These are phyloP conservation scores for Parastagonospora avenae DNA, from an alignment of 2,329 filamentous ascomycete genomes.

Conservation along the genomic window DNA sequence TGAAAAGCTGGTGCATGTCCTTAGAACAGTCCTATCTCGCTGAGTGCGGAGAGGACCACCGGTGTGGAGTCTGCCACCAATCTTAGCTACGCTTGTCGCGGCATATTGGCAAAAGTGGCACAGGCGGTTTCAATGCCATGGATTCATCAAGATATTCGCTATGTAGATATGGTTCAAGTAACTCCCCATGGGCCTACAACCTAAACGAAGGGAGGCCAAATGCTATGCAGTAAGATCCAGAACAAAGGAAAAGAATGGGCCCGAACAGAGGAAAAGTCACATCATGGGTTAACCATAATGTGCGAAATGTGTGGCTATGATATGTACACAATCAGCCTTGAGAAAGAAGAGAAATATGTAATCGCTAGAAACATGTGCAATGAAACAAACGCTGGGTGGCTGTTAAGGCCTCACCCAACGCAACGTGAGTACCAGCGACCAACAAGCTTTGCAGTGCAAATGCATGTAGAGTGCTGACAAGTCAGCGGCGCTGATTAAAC, in stretches of 20 bases:
- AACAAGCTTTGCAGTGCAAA: constrained; percentile 32
- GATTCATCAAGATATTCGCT: neutral
- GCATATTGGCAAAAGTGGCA: neutral
- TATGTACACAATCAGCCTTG: constrained; percentile 28
- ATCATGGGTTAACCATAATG: neutral
- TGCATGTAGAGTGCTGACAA: constrained; percentile 41
- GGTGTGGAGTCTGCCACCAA: neutral
- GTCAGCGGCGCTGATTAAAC: constrained; percentile 47
- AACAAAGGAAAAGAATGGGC: constrained; percentile 5
- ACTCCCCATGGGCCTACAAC: constrained; percentile 17
- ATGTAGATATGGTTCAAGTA: constrained; percentile 1
- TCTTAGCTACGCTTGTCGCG: constrained; percentile 1
- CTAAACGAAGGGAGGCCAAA: constrained; percentile 3
- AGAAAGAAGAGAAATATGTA: constrained; percentile 15
- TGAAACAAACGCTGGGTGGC: constrained; percentile 16
- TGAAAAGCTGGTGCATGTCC: too few species aligned
- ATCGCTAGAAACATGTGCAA: constrained; percentile 12
- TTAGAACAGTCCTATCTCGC: too few species aligned
- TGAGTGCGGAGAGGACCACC: too few species aligned
- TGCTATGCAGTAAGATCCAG: too few species aligned
- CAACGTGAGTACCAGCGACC: constrained; percentile 45
- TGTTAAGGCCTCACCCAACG: constrained; percentile 8
- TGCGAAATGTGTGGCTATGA: constrained; percentile 10
- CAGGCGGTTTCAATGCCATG: neutral
- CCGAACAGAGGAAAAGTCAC: neutral